Evolutionary conservation across 257 asterid species (phyloP), one percentile per base, ranked within the genome.

Genomic region (Ligustrum vulgare): DNA sequence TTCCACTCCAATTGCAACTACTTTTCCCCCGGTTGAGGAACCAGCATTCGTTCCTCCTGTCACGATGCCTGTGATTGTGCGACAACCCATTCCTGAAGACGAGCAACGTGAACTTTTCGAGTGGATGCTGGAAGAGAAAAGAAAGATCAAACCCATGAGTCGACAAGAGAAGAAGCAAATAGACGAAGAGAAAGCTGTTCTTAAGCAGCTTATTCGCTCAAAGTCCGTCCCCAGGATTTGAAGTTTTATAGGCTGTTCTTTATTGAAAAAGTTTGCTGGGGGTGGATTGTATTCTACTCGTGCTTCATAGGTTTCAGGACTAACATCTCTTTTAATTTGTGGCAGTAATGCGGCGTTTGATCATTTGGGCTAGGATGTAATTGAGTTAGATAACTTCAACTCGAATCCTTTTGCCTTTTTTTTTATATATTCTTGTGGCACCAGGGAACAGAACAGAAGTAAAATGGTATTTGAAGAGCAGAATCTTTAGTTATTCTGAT

Each of bases 91-190:
- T 69, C 90, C 85, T 11, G 87, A 80, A 82, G 87, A 83, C 45
- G 84, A 87, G 75, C 95, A 92, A 73, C 91, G 82, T 15, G 91
- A 89, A 69, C 72, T 86, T 63, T 89, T 90, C 82, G 78, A 86
- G 77, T 90, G 95, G 97, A 89, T 87, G 69, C 82, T 90, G 47
- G 93, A 90, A 82, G 96, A 92, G 86, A 90, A 85, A 75, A 78
- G 90, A 80, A 89, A 83, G 85, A 75, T 77, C 47, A 86, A 90
- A 74, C 90, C 96, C 56, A 81, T 62, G 45, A 87, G 76, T 35
- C 75, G 79, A 41, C 82, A 85, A 69, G 91, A 87, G 76, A 89
- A 88, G 88, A 72, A 81, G 82, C 82, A 68, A 25, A 76, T 85
- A 6, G 85, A 87, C 69, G 89, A 89, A 79, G 93, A 91, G 75